phyloP scores from a whole-genome alignment of 371 early-diverging fungal genomes.

The Nematocida ausubeli region DNA sequence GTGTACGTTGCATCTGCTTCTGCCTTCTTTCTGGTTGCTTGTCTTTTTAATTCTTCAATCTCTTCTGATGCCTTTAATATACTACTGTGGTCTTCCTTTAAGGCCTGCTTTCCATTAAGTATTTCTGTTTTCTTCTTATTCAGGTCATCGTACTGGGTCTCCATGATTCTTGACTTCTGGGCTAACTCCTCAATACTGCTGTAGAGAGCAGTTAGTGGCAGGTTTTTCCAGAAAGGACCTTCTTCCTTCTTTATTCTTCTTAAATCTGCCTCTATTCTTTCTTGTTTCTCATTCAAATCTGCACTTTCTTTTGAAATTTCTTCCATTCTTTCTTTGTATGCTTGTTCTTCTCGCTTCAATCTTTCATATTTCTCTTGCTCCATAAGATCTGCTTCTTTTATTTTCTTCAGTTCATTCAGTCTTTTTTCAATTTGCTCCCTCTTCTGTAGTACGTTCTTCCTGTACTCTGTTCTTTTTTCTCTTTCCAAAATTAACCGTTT shows the following conservation, averaged over 20 bases:
- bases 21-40: neutral
- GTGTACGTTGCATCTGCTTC: neutral
- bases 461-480: conserved; percentile 39
- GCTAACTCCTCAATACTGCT: neutral
- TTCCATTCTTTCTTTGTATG: conserved; percentile 16
- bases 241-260: conserved; percentile 36
- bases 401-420: conserved; percentile 12
- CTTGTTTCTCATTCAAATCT: conserved; percentile 20
- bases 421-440: conserved; percentile 18
- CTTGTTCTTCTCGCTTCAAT: conserved; percentile 6
- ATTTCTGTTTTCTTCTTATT: neutral
- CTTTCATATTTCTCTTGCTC: conserved; percentile 22
- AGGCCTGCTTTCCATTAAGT: neutral
- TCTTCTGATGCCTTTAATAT: neutral
- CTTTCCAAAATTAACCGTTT: conserved; percentile 38
- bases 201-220: neutral
- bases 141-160: neutral
- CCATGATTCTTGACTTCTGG: neutral
- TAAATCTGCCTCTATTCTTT: conserved; percentile 6
- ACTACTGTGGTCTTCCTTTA: neutral
- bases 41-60: neutral
- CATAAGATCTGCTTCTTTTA: conserved; percentile 3
- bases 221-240: conserved; percentile 30
- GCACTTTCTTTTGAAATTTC: conserved; percentile 12
- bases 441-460: conserved; percentile 31